Evolutionary conservation across 2,329 filamentous ascomycete genomes (phyloP), one percentile per base, ranked within the genome.

Genomic region (Teratosphaeria nubilosa): DNA sequence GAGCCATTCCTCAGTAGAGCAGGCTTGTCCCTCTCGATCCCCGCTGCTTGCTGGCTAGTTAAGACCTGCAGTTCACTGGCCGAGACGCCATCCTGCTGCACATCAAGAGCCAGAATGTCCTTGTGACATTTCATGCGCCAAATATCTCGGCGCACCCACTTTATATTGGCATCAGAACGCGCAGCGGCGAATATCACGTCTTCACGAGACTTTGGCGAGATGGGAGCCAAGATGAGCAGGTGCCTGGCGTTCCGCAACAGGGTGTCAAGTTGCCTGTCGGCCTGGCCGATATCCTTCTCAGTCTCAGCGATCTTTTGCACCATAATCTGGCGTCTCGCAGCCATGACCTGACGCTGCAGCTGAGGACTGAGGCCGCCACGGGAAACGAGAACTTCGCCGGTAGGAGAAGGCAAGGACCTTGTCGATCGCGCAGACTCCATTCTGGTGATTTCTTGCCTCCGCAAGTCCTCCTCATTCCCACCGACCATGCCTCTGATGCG

Each of bases 71-170:
- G 54, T 32, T 68, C 65, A 14, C 55, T 57, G 30, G 65, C 63
- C 37, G 60, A 64, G 34, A 68, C 62, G n/a, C 68, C 68, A 58
- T 96, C 91, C 64, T 96, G 90, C 57, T 92, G 87, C 9, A 97
- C 77, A 69, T 99, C 94, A 73, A 91, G 81, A 5, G 85, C 78
- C 22, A 99, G 76, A 60, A 97, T 91, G 66, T 96, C 92, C 50
- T 87, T 86, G 72, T 99, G 91, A 64, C 91, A 96, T 68, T 85
- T 92, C 66, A 92, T 82, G 56, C 86, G 88, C 90, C 91, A 96
- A 22, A 96, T 94, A 64, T 96, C 90, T 70, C 95, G 87, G 60
- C 92, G 82, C n/a, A 87, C 86, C 92, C 92, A 96, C 71, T 94
- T 95, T 60, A 99, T 76, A 70, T 92, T 91, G 3, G 90, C 90